Evolutionary conservation across 2,329 filamentous ascomycete species (phyloP).

Genomic region (Venturiaceae sp.): DNA sequence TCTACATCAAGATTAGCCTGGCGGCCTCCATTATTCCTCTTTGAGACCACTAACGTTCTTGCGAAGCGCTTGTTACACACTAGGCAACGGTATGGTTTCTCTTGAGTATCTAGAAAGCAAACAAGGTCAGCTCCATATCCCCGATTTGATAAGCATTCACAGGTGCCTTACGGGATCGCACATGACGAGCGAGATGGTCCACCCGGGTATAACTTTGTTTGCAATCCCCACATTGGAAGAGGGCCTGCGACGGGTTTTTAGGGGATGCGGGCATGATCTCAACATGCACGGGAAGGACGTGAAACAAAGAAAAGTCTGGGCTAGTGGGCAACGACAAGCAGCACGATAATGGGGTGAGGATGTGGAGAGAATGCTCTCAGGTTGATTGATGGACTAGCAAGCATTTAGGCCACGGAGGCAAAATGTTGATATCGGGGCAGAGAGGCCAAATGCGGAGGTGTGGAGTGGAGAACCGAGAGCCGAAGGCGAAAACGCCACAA

Average conservation of each 20-base stretch:
- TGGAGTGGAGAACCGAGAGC: no score
- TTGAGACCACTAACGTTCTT: constrained; percentile 24
- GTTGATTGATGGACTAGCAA: no score
- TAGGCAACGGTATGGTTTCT: constrained; percentile 35
- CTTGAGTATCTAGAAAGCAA: constrained; percentile 22
- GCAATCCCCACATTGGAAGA: constrained; percentile 43
- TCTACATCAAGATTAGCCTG: constrained; percentile 15
- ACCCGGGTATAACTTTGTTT: constrained; percentile 41
- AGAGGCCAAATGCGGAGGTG: no score
- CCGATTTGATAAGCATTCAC: not conserved
- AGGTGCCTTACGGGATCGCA: constrained; percentile 34
- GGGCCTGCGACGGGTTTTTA: constrained; percentile 5
- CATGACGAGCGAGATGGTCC: constrained; percentile 44
- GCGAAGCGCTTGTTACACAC: constrained; percentile 37
- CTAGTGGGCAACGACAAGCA: no score
- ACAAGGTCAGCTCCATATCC: not conserved
- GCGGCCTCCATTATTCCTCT: not conserved
- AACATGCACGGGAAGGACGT: not conserved
- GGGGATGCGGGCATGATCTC: not conserved
- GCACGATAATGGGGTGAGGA: not conserved
- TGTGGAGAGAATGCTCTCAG: not conserved
- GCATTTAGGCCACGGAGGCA: no score
- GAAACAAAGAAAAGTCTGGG: not conserved
- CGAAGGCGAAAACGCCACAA: no score
- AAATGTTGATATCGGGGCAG: no score